Conservation (phyloP, 805 yeast genomes). For the Candida caryicola region DNA sequence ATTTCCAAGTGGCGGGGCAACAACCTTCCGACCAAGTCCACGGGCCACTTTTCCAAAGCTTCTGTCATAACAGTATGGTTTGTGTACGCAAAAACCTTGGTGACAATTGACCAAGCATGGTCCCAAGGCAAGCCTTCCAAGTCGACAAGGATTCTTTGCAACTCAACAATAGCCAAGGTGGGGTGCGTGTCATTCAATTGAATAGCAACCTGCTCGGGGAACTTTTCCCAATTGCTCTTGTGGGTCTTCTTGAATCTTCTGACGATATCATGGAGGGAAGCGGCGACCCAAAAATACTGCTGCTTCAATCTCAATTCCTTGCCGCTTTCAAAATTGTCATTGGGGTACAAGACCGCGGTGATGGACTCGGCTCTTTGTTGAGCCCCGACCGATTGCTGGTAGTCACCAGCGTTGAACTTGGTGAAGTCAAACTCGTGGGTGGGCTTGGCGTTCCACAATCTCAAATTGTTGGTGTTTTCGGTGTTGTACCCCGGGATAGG, state of each 20-base stretch:
- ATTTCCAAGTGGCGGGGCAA: constrained; percentile 91
- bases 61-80: constrained; percentile 94
- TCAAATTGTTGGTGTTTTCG: constrained; percentile 77
- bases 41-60: constrained; percentile 95
- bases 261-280: constrained; percentile 85
- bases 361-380: constrained; percentile 91
- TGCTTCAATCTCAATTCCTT: constrained; percentile 90
- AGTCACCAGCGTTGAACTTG: constrained; percentile 90
- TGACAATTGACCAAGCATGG: constrained; percentile 82
- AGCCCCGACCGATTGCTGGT: constrained; percentile 73
- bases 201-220: constrained; percentile 83
- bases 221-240: constrained; percentile 72
- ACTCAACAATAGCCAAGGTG: constrained; percentile 84
- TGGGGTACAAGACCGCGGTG: constrained; percentile 90
- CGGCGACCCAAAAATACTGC: constrained; percentile 96
- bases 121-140: constrained; percentile 79
- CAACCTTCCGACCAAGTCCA: constrained; percentile 70
- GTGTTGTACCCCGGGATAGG: constrained; percentile 92
- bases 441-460: constrained; percentile 89
- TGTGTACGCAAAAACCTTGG: constrained; percentile 82
- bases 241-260: constrained; percentile 80
- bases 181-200: constrained; percentile 96
- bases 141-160: constrained; percentile 83
- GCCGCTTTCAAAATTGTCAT: constrained; percentile 88
- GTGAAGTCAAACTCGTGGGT: constrained; percentile 88